phyloP scores from a whole-genome alignment of 1,284 basidiomycete genomes.

The Exsudoporus floridanus region DNA sequence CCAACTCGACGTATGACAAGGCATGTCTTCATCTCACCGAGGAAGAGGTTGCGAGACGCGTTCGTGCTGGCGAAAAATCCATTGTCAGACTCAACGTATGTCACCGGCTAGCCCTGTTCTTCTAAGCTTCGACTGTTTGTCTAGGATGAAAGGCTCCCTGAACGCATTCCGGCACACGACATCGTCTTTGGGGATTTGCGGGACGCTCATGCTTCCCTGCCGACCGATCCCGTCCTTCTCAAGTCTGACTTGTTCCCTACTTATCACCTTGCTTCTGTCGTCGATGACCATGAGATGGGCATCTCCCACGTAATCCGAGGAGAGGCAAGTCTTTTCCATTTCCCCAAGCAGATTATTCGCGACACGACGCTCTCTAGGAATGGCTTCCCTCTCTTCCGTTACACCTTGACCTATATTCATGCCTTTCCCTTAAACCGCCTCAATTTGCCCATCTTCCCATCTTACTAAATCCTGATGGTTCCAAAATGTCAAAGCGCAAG shows the following conservation, averaged over 20 bases:
- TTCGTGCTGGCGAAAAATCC: slow-evolving; percentile 73
- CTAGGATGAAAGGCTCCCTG: slow-evolving; percentile 56
- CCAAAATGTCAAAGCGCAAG: slow-evolving; percentile 92
- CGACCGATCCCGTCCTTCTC: slow-evolving; percentile 90
- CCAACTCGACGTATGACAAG: slow-evolving; percentile 81
- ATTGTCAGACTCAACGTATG: slow-evolving; percentile 87
- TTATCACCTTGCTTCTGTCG: slow-evolving; percentile 94
- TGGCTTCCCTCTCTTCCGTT: slow-evolving; percentile 96
- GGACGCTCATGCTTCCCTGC: slow-evolving; percentile 73
- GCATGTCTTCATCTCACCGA: slow-evolving; percentile 81
- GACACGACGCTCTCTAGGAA: slow-evolving; percentile 54
- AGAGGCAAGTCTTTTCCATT: slow-evolving; percentile 55
- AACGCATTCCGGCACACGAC: slow-evolving; percentile 52
- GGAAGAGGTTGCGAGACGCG: slow-evolving; percentile 77
- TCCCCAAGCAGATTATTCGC: neutral
- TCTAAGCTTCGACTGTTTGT: neutral
- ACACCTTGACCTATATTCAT: slow-evolving; percentile 87
- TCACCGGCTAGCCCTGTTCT: slow-evolving; percentile 22
- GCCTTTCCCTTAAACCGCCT: slow-evolving; percentile 72
- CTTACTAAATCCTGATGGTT: slow-evolving; percentile 86
- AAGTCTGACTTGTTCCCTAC: slow-evolving; percentile 95
- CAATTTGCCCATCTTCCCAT: slow-evolving; percentile 91
- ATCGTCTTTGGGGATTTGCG: slow-evolving; percentile 75
- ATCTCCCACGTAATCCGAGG: slow-evolving; percentile 95
- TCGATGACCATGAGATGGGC: slow-evolving; percentile 95